Evolutionary conservation across 495 filamentous ascomycete species (phyloP).

Genomic region (Penicillium soppii): DNA sequence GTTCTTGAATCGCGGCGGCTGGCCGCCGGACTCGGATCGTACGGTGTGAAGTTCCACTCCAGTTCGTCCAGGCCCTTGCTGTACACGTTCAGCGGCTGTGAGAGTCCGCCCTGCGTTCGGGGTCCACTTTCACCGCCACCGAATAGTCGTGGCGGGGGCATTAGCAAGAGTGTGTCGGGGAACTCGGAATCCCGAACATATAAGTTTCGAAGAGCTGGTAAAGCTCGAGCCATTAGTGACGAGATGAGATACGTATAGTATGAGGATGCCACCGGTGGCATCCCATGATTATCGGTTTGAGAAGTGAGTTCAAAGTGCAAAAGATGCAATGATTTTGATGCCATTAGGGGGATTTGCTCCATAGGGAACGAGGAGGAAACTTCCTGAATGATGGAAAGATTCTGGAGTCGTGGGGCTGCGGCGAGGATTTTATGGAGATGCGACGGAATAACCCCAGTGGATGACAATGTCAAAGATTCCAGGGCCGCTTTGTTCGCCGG

Average conservation of each 20-base stretch:
- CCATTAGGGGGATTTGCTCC: conserved; percentile 59
- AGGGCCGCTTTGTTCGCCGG: conserved; percentile 52
- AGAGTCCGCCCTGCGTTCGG: conserved; percentile 46
- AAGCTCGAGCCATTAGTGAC: conserved; percentile 70
- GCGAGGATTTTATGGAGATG: conserved; percentile 64
- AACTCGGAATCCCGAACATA: conserved; percentile 86
- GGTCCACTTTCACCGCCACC: conserved; percentile 31
- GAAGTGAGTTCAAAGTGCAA: conserved; percentile 82
- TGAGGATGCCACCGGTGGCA: conserved; percentile 59
- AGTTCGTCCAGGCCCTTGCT: conserved; percentile 82
- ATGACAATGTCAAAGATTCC: conserved; percentile 58
- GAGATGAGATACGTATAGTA: conserved; percentile 88
- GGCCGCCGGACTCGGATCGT: conserved; percentile 44
- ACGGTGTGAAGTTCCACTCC: conserved; percentile 77
- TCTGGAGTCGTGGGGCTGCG: conserved; percentile 57
- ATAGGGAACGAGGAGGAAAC: conserved; percentile 65
- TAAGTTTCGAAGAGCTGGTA: conserved; percentile 70
- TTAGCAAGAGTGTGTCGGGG: conserved; percentile 69
- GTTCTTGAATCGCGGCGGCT: conserved; percentile 40
- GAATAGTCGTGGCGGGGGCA: conserved; percentile 52
- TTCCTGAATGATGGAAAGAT: conserved; percentile 64
- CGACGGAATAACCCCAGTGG: conserved; percentile 64
- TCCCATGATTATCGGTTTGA: conserved; percentile 47
- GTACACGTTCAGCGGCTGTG: conserved; percentile 73
- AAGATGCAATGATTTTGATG: conserved; percentile 62